Conservation (phyloP, 2,329 filamentous ascomycete genomes). For the Diaporthe caulivora region DNA sequence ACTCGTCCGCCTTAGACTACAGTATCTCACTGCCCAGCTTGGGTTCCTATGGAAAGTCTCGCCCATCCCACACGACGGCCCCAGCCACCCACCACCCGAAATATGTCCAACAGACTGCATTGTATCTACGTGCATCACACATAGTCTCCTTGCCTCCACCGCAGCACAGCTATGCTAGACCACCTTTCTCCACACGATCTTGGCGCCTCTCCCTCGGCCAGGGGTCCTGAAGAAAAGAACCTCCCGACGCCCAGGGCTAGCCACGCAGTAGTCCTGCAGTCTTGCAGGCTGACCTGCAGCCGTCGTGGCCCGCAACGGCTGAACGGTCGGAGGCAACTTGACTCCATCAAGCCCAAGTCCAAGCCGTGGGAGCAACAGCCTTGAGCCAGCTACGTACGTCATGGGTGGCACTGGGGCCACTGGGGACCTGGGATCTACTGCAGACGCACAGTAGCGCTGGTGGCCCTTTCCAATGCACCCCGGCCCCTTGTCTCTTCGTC, state of each 20-base stretch:
- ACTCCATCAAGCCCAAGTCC: background rate
- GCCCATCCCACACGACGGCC: background rate
- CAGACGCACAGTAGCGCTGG: conserved; percentile 13
- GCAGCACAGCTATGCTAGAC: background rate
- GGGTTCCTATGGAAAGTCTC: background rate
- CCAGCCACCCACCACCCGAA: conserved; percentile 7
- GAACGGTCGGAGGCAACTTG: background rate
- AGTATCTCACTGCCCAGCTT: background rate
- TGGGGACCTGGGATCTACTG: conserved; percentile 6
- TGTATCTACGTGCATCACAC: background rate
- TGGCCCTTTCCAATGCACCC: background rate
- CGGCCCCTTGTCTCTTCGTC: background rate
- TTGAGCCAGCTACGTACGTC: conserved; percentile 10
- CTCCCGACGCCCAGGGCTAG: background rate
- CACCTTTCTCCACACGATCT: conserved; percentile 15
- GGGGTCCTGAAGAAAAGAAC: conserved; percentile 23
- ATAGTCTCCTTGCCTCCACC: background rate
- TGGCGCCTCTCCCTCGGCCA: background rate
- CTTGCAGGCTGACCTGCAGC: conserved; percentile 13
- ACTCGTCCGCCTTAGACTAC: background rate
- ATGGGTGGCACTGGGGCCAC: background rate
- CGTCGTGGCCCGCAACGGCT: conserved; percentile 21
- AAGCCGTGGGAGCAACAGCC: background rate
- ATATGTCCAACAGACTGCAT: background rate
- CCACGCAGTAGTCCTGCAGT: background rate